phyloP scores from a whole-genome alignment of 2,329 filamentous ascomycete species.

The Bipolaris sorokiniana region DNA sequence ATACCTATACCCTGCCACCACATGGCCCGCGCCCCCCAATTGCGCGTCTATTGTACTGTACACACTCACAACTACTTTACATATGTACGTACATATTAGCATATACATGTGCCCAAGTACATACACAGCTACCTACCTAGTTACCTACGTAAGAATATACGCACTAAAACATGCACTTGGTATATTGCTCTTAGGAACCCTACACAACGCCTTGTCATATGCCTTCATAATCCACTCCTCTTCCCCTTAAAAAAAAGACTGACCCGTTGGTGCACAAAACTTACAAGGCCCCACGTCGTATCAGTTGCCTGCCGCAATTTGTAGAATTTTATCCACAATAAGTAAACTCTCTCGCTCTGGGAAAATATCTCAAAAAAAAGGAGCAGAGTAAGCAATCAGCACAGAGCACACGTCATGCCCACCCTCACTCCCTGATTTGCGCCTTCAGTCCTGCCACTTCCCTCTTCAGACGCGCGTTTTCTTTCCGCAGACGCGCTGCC shows the following conservation, averaged over 20 bases:
- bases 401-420: constrained; percentile 11
- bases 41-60: too few species aligned
- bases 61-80: too few species aligned
- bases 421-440: constrained; percentile 54
- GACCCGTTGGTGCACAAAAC: background rate
- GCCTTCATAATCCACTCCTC: constrained; percentile 9
- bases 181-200: constrained; percentile 26
- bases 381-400: background rate
- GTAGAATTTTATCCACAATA: constrained; percentile 9
- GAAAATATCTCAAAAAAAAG: background rate
- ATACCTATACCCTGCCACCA: too few species aligned
- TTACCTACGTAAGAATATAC: background rate
- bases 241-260: background rate
- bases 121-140: background rate
- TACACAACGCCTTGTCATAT: constrained; percentile 20
- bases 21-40: too few species aligned
- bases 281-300: background rate
- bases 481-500: constrained; percentile 76
- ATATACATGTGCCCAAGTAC: background rate
- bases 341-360: too few species aligned
- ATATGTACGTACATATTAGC: too few species aligned
- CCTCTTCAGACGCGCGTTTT: constrained; percentile 81
- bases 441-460: constrained; percentile 73
- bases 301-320: constrained; percentile 7
- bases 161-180: constrained; percentile 21